These are phyloP conservation scores for Phlegmacium glaucopus DNA, from an alignment of 768 basidiomycete genomes.

Conservation along the genomic window DNA sequence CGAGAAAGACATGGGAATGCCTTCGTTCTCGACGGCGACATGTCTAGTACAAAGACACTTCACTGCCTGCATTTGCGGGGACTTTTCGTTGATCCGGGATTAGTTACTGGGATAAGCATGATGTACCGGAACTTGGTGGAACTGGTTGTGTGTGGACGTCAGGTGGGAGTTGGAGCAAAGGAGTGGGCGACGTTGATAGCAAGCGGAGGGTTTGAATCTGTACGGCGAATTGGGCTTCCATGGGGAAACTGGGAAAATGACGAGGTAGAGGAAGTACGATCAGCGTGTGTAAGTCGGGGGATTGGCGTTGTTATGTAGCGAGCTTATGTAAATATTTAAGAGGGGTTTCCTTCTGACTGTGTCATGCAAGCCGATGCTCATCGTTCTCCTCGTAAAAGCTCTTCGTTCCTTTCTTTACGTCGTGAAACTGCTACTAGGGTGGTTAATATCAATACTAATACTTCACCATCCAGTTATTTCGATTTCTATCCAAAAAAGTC, in stretches of 20 bases:
- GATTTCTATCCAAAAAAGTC: conserved; percentile 42
- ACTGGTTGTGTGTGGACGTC: conserved; percentile 38
- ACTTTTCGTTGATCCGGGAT: conserved; percentile 34
- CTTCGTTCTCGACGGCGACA: conserved; percentile 30
- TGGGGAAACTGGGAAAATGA: conserved; percentile 25
- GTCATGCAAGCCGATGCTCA: conserved; percentile 16
- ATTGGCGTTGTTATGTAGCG: not conserved
- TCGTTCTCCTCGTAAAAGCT: conserved; percentile 48
- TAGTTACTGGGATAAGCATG: conserved; percentile 29
- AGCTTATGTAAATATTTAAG: no score
- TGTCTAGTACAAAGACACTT: conserved; percentile 23
- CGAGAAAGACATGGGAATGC: conserved; percentile 18
- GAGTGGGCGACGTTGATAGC: conserved; percentile 42
- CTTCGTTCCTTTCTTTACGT: conserved; percentile 55
- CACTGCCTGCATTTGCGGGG: conserved; percentile 41
- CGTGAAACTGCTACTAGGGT: conserved; percentile 45
- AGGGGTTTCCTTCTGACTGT: no score
- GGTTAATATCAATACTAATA: conserved; percentile 11
- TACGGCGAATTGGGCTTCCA: conserved; percentile 35
- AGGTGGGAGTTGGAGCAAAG: conserved; percentile 28
- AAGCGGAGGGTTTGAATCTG: conserved; percentile 29
- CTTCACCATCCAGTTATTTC: conserved; percentile 36
- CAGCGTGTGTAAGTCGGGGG: conserved; percentile 13
- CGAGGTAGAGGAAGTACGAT: conserved; percentile 13
- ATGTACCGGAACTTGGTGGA: conserved; percentile 37